A percentile compares a stretch with the other conserved stretches of the same genome.
Evolutionary conservation across 225 moss, liverwort and hornwort genomes (phyloP).

Genomic region (Anthoceros angustus): DNA sequence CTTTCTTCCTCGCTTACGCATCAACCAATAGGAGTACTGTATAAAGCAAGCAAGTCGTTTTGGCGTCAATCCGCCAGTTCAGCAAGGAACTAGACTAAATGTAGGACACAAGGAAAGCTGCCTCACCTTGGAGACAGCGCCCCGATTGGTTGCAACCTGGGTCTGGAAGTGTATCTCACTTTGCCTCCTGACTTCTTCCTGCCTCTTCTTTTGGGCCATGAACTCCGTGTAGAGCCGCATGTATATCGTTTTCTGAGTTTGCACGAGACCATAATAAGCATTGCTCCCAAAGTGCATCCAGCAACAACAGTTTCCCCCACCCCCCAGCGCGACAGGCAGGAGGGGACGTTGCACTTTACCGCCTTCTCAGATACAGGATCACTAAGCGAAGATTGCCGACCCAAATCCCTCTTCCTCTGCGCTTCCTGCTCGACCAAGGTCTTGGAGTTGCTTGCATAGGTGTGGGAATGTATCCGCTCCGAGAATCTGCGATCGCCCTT

Average conservation of each 20-base stretch:
- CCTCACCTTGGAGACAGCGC: constrained; percentile 62
- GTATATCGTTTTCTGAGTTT: constrained; percentile 62
- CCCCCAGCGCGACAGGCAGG: no score
- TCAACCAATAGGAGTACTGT: constrained; percentile 80
- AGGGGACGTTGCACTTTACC: neutral
- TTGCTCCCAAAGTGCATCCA: no score
- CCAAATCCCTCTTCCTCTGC: neutral
- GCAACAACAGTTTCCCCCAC: no score
- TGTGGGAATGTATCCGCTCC: neutral
- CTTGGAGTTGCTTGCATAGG: neutral
- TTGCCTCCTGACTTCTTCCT: constrained; percentile 39
- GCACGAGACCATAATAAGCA: neutral
- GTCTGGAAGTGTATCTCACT: constrained; percentile 50
- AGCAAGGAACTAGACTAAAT: neutral
- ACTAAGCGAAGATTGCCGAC: neutral
- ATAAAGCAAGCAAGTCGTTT: constrained; percentile 9
- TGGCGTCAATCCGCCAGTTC: neutral
- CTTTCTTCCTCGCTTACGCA: constrained; percentile 68
- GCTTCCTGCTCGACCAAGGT: neutral
- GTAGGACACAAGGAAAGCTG: neutral
- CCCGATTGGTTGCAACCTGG: constrained; percentile 44
- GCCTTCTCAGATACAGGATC: constrained; percentile 2
- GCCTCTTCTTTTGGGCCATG: constrained; percentile 52
- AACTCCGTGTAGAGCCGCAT: constrained; percentile 87
- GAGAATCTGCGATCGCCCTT: neutral